Evolutionary conservation across 768 basidiomycete genomes (phyloP).

Genomic region (Inosperma sp.): DNA sequence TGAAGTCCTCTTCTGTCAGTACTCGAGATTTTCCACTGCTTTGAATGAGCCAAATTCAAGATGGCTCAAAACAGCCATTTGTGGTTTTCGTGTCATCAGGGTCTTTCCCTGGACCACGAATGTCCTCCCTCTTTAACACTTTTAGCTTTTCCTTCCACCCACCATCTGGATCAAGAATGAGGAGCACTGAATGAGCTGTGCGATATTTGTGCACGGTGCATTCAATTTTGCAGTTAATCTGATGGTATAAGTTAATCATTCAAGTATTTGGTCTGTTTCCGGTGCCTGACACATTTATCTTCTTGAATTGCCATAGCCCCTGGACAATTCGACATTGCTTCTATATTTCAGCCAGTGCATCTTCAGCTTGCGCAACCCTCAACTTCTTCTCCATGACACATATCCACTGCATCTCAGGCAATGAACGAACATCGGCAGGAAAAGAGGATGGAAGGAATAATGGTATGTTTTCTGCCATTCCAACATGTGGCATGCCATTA

Average conservation of each 20-base stretch:
- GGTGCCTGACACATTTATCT: slow-evolving; percentile 17
- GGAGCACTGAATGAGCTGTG: slow-evolving; percentile 8
- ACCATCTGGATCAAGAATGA: slow-evolving; percentile 14
- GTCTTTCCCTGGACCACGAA: too few relatives aligned
- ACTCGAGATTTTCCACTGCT: too few relatives aligned
- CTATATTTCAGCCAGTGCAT: slow-evolving; percentile 18
- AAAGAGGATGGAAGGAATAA: slow-evolving; percentile 8
- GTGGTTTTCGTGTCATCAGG: slow-evolving; percentile 5
- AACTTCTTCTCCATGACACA: slow-evolving; percentile 13
- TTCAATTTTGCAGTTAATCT: slow-evolving; percentile 7
- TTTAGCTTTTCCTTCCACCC: slow-evolving; percentile 9
- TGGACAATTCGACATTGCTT: slow-evolving; percentile 12
- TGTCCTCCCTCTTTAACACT: slow-evolving; percentile 14
- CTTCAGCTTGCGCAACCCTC: slow-evolving; percentile 20
- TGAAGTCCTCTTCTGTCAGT: slow-evolving; percentile 12
- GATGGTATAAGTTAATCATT: slow-evolving; percentile 12
- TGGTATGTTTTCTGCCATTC: neutral
- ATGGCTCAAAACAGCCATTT: slow-evolving; percentile 2
- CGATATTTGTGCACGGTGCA: slow-evolving; percentile 12
- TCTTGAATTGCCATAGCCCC: too few relatives aligned
- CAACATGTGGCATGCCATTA: neutral
- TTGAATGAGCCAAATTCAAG: too few relatives aligned
- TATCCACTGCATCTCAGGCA: neutral
- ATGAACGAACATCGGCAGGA: neutral
- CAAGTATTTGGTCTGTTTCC: slow-evolving; percentile 22